phyloP scores from a whole-genome alignment of 371 early-diverging fungal species.

The Apophysomyces sp. region DNA sequence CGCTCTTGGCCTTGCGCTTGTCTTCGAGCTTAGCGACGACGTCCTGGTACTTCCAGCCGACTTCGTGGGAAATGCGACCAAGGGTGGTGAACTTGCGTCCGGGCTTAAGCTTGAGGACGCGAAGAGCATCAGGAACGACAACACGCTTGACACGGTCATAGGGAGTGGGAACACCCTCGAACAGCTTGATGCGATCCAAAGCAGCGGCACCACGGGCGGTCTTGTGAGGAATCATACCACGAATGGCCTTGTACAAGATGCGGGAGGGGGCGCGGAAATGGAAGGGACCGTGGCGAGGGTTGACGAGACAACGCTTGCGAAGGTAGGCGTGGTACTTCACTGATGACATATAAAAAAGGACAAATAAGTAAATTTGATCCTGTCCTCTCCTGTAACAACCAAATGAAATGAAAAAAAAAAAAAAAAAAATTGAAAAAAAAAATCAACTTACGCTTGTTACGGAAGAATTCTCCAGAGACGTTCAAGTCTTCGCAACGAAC shows the following conservation, averaged over 20 bases:
- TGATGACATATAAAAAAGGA: constrained; percentile 20
- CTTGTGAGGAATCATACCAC: constrained; percentile 99
- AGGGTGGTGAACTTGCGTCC: constrained; percentile 95
- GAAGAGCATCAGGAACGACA: constrained; percentile 96
- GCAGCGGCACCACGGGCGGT: constrained; percentile 97
- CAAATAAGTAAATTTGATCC: neutral
- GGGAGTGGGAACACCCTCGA: constrained; percentile 98
- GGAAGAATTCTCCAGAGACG: constrained; percentile 97
- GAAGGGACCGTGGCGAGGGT: constrained; percentile 98
- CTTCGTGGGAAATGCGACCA: constrained; percentile 91
- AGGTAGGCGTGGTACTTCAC: constrained; percentile 96
- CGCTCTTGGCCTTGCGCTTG: constrained; percentile 93
- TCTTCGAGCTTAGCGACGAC: constrained; percentile 93
- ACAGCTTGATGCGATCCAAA: constrained; percentile 95
- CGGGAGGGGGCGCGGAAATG: constrained; percentile 99
- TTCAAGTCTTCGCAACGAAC: constrained; percentile 98
- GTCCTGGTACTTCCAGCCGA: constrained; percentile 99
- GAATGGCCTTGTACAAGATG: constrained; percentile 96
- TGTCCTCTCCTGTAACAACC: too few relatives aligned
- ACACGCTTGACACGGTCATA: constrained; percentile 95
- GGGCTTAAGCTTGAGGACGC: constrained; percentile 94
- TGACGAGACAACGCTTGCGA: constrained; percentile 98
- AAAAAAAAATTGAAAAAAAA: too few relatives aligned
- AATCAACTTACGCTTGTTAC: constrained; percentile 97
- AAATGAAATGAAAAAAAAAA: too few relatives aligned